Conservation (phyloP, 1,139 yeast species). For the Suhomyces maxii region DNA sequence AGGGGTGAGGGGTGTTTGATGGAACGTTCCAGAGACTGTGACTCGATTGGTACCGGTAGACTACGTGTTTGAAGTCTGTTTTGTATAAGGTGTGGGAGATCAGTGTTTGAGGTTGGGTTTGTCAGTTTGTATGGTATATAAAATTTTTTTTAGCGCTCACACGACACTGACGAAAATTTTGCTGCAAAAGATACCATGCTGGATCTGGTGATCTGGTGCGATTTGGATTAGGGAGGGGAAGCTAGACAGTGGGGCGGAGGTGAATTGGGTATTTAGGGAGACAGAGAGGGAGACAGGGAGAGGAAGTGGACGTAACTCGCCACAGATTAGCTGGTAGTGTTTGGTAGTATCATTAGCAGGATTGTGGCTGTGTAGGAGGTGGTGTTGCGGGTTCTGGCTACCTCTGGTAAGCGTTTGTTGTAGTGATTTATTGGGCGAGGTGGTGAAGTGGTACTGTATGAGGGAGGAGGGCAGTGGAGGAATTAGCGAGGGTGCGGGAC, state of each 20-base stretch:
- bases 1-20: not conserved
- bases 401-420: too few species aligned
- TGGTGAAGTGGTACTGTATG: too few species aligned
- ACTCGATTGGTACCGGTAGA: not conserved
- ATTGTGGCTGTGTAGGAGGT: too few species aligned
- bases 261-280: too few species aligned
- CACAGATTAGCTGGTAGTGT: too few species aligned
- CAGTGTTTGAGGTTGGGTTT: not conserved
- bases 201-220: not conserved
- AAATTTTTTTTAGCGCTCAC: constrained; percentile 12
- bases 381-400: too few species aligned
- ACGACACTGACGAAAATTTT: constrained; percentile 9
- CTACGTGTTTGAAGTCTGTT: not conserved
- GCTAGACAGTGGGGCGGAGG: not conserved
- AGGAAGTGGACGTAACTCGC: too few species aligned
- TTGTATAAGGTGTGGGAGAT: not conserved
- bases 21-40: not conserved
- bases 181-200: constrained; percentile 6
- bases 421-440: too few species aligned
- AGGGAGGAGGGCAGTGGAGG: too few species aligned
- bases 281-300: too few species aligned
- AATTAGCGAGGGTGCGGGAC: too few species aligned
- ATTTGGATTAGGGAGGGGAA: not conserved
- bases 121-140: not conserved
- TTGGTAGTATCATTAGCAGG: too few species aligned